Percentiles rank a stretch among this genome's conserved stretches.
Evolutionary conservation across 192 early-diverging fungal genomes (phyloP).

Genomic region (Phycomyces blakesleeanus): DNA sequence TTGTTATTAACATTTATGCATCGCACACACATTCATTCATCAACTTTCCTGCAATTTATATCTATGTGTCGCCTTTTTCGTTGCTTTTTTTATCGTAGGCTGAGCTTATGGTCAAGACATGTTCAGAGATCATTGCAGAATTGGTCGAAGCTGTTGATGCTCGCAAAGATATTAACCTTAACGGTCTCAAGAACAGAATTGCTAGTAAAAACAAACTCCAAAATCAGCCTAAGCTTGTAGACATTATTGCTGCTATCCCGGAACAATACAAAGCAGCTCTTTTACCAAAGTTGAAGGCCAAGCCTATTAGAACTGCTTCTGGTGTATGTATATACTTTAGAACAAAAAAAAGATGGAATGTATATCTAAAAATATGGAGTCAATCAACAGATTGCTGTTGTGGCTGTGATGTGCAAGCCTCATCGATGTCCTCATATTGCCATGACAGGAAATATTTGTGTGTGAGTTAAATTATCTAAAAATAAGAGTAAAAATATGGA

Average conservation of each 20-base stretch:
- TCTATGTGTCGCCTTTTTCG: too few species aligned
- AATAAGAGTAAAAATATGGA: not conserved
- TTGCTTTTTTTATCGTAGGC: slow-evolving; percentile 36
- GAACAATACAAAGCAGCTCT: slow-evolving; percentile 84
- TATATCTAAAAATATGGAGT: not conserved
- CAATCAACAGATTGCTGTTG: slow-evolving; percentile 79
- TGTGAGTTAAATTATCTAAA: slow-evolving; percentile 54
- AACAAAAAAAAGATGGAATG: too few species aligned
- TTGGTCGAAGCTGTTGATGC: slow-evolving; percentile 66
- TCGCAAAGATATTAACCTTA: slow-evolving; percentile 82
- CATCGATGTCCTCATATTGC: slow-evolving; percentile 98
- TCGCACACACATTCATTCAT: not conserved
- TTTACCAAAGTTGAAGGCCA: slow-evolving; percentile 86
- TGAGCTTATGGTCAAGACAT: slow-evolving; percentile 81
- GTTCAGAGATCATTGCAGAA: slow-evolving; percentile 88
- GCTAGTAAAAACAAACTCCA: slow-evolving; percentile 71
- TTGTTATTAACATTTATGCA: not conserved
- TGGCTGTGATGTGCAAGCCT: slow-evolving; percentile 96
- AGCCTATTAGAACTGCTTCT: slow-evolving; percentile 93
- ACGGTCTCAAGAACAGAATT: slow-evolving; percentile 74
- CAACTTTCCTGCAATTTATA: not conserved
- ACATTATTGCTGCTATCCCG: slow-evolving; percentile 98
- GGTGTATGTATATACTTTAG: slow-evolving; percentile 58
- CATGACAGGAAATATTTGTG: slow-evolving; percentile 99
- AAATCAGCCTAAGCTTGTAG: slow-evolving; percentile 90